Percentiles rank a stretch among this genome's conserved stretches.
These are phyloP conservation scores for Lentinus brumalis DNA, from an alignment of 768 basidiomycete genomes.

Conservation along the genomic window DNA sequence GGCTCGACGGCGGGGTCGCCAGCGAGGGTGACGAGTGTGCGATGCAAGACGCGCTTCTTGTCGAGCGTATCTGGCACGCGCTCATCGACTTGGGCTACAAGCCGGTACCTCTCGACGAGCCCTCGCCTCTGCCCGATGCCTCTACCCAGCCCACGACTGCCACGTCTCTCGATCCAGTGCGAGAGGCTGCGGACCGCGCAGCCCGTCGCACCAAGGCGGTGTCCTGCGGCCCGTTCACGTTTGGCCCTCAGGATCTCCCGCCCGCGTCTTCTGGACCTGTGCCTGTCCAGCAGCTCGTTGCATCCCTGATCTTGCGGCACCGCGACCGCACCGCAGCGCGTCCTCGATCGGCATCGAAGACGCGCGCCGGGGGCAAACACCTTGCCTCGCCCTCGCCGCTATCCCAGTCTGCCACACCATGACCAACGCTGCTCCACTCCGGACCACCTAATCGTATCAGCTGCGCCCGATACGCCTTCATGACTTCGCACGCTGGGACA, in stretches of 20 bases:
- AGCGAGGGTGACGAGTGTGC: conserved; percentile 18
- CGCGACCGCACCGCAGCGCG: conserved; percentile 25
- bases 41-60: conserved; percentile 37
- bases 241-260: conserved; percentile 7
- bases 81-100: conserved; percentile 36
- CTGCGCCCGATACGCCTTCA: conserved; percentile 8
- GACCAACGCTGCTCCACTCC: neutral
- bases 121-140: neutral
- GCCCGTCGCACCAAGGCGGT: conserved; percentile 10
- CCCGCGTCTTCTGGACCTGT: conserved; percentile 7
- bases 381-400: conserved; percentile 12
- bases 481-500: conserved; percentile 3
- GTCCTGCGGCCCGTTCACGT: neutral
- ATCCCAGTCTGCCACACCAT: neutral
- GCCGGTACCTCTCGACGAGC: conserved; percentile 16
- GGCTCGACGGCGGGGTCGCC: neutral
- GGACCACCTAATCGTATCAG: neutral
- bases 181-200: conserved; percentile 14
- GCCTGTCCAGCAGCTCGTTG: conserved; percentile 29
- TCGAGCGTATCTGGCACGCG: conserved; percentile 34
- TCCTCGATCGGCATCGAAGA: conserved; percentile 17
- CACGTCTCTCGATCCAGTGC: neutral
- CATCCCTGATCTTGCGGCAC: conserved; percentile 29
- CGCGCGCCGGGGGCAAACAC: neutral
- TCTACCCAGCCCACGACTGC: neutral